phyloP scores from a whole-genome alignment of 2,329 filamentous ascomycete species.

The Diplodia mutila region DNA sequence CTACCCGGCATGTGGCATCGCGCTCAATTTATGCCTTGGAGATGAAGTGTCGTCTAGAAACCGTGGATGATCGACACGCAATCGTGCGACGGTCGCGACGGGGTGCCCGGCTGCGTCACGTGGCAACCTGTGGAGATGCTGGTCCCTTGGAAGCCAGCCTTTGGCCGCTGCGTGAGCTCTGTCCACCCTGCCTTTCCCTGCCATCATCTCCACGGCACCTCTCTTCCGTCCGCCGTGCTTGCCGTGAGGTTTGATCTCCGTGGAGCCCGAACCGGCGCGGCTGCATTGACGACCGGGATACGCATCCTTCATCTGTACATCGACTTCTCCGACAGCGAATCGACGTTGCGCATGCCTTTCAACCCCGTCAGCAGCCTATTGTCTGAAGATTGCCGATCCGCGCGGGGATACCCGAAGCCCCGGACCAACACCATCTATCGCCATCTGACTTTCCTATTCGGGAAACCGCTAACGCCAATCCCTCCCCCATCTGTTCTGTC shows the following conservation, averaged over 20 bases:
- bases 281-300: slow-evolving; percentile 7
- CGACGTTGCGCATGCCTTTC: background rate
- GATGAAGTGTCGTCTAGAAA: slow-evolving; percentile 12
- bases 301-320: slow-evolving; percentile 5
- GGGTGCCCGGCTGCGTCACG: background rate
- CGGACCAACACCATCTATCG: background rate
- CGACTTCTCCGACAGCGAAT: slow-evolving; percentile 6
- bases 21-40: background rate
- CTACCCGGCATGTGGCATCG: slow-evolving; percentile 7
- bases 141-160: background rate
- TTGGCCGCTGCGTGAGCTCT: background rate
- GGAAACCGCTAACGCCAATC: background rate
- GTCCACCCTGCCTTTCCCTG: background rate
- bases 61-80: slow-evolving; percentile 12
- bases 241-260: background rate
- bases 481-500: background rate
- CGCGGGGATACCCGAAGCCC: background rate
- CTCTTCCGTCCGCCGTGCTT: background rate
- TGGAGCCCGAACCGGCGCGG: background rate
- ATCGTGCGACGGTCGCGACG: background rate
- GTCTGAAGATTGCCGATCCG: background rate
- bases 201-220: background rate
- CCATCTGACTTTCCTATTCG: background rate
- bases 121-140: slow-evolving; percentile 3
- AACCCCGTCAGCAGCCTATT: background rate